These are phyloP conservation scores for Mycena capillaripes DNA, from an alignment of 768 basidiomycete species.

Conservation along the genomic window DNA sequence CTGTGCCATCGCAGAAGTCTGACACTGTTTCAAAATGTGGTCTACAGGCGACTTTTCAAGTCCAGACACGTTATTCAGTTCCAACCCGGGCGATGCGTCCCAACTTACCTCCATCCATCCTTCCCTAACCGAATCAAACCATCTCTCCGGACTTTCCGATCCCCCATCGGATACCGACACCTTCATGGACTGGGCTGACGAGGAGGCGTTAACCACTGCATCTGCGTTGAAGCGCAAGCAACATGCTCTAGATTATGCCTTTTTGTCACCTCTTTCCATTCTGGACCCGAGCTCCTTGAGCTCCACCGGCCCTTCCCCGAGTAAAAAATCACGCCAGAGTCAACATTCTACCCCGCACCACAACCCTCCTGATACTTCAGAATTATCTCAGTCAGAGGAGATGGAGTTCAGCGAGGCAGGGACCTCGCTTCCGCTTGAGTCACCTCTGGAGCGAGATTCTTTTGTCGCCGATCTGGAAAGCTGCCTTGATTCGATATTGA, in stretches of 20 bases:
- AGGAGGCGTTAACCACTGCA: not conserved
- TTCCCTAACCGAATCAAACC: too few relatives aligned
- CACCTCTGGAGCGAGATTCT: not conserved
- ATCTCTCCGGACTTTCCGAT: not conserved
- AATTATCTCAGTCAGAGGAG: too few relatives aligned
- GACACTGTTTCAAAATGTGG: too few relatives aligned
- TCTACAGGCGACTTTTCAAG: too few relatives aligned
- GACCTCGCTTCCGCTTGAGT: not conserved
- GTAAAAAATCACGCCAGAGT: not conserved
- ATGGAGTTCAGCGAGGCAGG: not conserved
- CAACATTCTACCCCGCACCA: not conserved
- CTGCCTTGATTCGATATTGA: conserved; percentile 10
- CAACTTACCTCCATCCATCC: too few relatives aligned
- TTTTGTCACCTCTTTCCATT: not conserved
- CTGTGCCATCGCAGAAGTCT: not conserved
- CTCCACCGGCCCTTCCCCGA: not conserved
- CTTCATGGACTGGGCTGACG: not conserved
- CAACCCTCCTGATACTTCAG: too few relatives aligned
- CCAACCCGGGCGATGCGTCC: too few relatives aligned
- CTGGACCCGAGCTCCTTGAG: not conserved
- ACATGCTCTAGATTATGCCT: not conserved
- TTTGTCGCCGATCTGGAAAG: conserved; percentile 7
- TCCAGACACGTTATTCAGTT: too few relatives aligned
- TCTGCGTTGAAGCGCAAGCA: conserved; percentile 9
- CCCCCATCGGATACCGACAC: not conserved